phyloP scores from a whole-genome alignment of 306 rosid species.

The Prunus fruticosa region DNA sequence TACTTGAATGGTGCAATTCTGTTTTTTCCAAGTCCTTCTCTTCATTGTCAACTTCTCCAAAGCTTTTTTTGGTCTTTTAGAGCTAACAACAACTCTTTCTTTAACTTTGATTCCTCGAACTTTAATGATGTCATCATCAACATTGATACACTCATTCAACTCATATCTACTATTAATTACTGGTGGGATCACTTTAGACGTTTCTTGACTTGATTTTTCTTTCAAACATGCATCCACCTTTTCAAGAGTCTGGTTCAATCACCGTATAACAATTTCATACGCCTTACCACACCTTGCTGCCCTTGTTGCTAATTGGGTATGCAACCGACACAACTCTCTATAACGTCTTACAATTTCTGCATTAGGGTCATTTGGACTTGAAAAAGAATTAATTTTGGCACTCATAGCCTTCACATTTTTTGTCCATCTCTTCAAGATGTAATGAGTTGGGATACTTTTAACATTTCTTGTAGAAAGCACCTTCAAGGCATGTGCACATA shows the following conservation, averaged over 20 bases:
- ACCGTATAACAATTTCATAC: neutral
- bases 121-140: neutral
- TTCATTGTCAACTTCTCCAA: too few species aligned
- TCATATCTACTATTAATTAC: neutral
- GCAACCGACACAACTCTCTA: neutral
- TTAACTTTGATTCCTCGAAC: neutral
- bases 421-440: too few species aligned
- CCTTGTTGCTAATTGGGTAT: neutral
- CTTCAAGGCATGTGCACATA: too few species aligned
- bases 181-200: neutral
- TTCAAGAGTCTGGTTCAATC: neutral
- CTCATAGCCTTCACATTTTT: too few species aligned
- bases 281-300: neutral
- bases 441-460: too few species aligned
- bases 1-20: too few species aligned
- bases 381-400: too few species aligned
- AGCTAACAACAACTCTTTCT: too few species aligned
- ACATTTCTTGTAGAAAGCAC: too few species aligned
- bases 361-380: neutral
- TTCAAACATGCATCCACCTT: neutral
- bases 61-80: too few species aligned
- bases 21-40: too few species aligned
- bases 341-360: neutral
- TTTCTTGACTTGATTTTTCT: neutral
- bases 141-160: too few species aligned